phyloP scores from a whole-genome alignment of 768 basidiomycete genomes.

The Suillus discolor region DNA sequence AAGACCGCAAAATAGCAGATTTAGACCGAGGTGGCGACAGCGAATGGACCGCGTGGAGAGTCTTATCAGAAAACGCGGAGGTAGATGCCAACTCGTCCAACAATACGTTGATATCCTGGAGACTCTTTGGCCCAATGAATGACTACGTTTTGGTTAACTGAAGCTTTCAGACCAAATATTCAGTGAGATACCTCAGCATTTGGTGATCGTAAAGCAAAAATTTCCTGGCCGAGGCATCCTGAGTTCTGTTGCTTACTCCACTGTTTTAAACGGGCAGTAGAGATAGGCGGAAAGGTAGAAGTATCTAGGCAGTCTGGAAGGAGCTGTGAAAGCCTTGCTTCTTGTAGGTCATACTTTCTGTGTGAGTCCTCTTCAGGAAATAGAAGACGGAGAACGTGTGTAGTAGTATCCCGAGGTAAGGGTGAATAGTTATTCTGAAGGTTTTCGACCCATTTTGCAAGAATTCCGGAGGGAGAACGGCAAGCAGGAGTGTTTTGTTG shows the following conservation, averaged over 20 bases:
- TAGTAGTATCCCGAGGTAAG: slow-evolving; percentile 54
- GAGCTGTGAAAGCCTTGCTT: slow-evolving; percentile 54
- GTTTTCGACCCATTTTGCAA: slow-evolving; percentile 45
- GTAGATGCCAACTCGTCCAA: slow-evolving; percentile 75
- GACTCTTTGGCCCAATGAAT: slow-evolving; percentile 35
- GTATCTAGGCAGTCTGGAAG: slow-evolving; percentile 54
- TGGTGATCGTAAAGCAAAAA: slow-evolving; percentile 40
- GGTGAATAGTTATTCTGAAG: slow-evolving; percentile 48
- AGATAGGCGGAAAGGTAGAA: slow-evolving; percentile 29
- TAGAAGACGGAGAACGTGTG: slow-evolving; percentile 69
- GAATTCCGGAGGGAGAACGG: slow-evolving; percentile 43
- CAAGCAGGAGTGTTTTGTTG: slow-evolving; percentile 7
- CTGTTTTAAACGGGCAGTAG: slow-evolving; percentile 27
- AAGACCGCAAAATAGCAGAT: slow-evolving; percentile 45
- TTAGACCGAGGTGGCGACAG: slow-evolving; percentile 35
- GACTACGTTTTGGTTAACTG: slow-evolving; percentile 12
- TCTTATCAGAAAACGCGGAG: slow-evolving; percentile 58
- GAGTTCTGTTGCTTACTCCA: slow-evolving; percentile 47
- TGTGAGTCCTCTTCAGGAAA: slow-evolving; percentile 81
- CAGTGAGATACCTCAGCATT: slow-evolving; percentile 33
- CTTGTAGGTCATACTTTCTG: slow-evolving; percentile 75
- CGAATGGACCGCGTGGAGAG: slow-evolving; percentile 41
- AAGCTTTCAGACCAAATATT: background rate
- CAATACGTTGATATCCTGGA: slow-evolving; percentile 59
- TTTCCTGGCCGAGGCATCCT: slow-evolving; percentile 75